Evolutionary conservation across 2,329 filamentous ascomycete genomes (phyloP), one percentile per base, ranked within the genome.

Genomic region (Clonostachys byssicola): DNA sequence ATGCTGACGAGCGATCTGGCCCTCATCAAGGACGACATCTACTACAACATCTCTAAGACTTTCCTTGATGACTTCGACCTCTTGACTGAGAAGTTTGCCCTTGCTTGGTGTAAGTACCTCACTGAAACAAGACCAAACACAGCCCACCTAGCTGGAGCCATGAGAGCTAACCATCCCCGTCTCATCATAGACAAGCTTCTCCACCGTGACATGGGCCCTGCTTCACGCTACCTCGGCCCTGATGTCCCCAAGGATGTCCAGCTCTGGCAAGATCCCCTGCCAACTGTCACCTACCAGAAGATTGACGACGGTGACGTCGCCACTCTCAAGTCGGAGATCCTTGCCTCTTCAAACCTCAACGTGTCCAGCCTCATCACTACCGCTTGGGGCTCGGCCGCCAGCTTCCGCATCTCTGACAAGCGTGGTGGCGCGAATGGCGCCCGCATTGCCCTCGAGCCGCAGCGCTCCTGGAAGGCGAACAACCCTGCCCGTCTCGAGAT

Each of bases 391-490:
- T 81, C 86, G 0, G 85, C 85, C 20, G 85, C 85, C 3, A 85
- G 83, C 34, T 89, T 85, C 81, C 85, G 86, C 51, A 78, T 82
- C 55, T 78, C 81, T 55, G 88, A 92, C 74, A 91, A 91, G 81
- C 88, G 88, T 54, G 88, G 88, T 56, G 88, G 88, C 60, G 88
- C 88, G 68, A 92, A 92, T 59, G 88, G 88, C 57, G 87, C 81
- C 13, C 87, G 88, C 56, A 89, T 92, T 58, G 83, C 85, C 34
- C 84, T 92, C 12, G 72, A 77, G 51, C 88, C 88, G 18, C 83
- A 88, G 70, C 82, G 81, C 56, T 71, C 80, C 64, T 92, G 88
- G 87, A 68, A 80, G 59, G 77, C 83, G 61, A 92, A 92, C 78
- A 87, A 89, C 73, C 86, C 86, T 30, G 56, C 73, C 2, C 78